Evolutionary conservation across 805 yeast species (phyloP), one percentile per base, ranked within the genome.

Genomic region (Clavispora phyllophila): DNA sequence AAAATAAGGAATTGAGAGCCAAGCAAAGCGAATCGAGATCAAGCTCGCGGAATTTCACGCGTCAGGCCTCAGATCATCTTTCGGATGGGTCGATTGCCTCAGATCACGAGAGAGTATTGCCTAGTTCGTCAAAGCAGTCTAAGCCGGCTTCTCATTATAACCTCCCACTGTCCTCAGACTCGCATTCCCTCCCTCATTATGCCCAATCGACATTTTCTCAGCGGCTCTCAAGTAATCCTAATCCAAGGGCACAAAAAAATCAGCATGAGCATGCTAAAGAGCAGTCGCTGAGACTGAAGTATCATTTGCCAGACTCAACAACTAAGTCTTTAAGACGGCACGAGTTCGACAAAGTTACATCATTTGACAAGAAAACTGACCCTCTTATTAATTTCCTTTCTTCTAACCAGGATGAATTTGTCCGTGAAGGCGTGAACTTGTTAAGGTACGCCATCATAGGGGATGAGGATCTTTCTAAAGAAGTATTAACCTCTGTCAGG

Each of bases 381-480:
- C 70, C 71, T 5, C 65, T 70, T 9, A 41, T 67, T 20, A 61
- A 60, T 41, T 66, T 65, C 38, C 49, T 68, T 28, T 54, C 65
- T 4, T 70, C 74, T 1, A 45, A 58, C 17, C 61, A 62, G 29
- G 49, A 55, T 2, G 61, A 56, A 7, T 50, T 61, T 36, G 51
- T 63, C 7, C 44, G 41, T 1, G 73, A 70, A 47, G 76, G 75
- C 4, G 51, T 71, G 4, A 55, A 56, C 32, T 48, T 69, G 20
- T 54, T 71, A 33, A 63, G 63, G 35, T 65, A 59, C 48, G 73
- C 75, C 0, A 56, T 71, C 4, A 51, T 64, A 39, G 63, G 61
- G 2, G 61, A 60, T 17, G 75, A 70, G 38, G 63, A 58, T 10
- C 42, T 67, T 20, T 53, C 70, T 1, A 17, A 40, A 1, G 61